These are phyloP conservation scores for Leccinum obscurum DNA, from an alignment of 768 basidiomycete species.

Conservation along the genomic window DNA sequence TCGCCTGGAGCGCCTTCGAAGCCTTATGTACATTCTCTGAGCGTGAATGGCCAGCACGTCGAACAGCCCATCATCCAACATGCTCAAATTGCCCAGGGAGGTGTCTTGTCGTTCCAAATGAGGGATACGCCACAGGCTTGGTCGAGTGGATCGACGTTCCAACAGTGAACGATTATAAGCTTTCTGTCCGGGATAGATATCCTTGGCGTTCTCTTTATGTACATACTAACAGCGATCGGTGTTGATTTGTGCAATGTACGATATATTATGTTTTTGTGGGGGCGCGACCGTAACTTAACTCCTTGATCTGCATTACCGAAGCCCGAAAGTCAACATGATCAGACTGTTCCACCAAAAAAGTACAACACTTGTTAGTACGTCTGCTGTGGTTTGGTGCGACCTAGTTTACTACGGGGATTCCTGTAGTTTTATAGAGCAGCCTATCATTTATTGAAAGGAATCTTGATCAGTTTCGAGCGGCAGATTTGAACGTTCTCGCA, in stretches of 20 bases:
- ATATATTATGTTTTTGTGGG: neutral
- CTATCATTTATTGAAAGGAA: neutral
- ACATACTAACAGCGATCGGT: neutral
- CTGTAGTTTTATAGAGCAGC: too few relatives aligned
- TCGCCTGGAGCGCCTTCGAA: conserved; percentile 58
- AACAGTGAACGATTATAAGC: neutral
- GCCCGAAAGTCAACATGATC: neutral
- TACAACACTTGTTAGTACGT: too few relatives aligned
- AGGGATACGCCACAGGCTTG: conserved; percentile 47
- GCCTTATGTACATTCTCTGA: conserved; percentile 60
- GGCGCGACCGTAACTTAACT: neutral
- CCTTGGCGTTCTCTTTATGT: neutral
- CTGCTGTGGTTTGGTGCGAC: too few relatives aligned
- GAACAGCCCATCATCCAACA: conserved; percentile 55
- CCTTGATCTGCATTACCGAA: neutral
- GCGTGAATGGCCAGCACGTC: conserved; percentile 50
- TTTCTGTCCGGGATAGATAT: neutral
- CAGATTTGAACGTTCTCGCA: neutral
- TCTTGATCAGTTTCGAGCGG: neutral
- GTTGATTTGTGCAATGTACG: neutral
- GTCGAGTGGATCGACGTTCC: conserved; percentile 25
- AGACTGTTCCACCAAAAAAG: too few relatives aligned
- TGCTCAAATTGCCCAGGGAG: conserved; percentile 59
- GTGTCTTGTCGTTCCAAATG: conserved; percentile 66
- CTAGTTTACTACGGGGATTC: too few relatives aligned